Evolutionary conservation across 1,139 yeast species (phyloP).

Genomic region (Yamadazyma spencermartinsiae): DNA sequence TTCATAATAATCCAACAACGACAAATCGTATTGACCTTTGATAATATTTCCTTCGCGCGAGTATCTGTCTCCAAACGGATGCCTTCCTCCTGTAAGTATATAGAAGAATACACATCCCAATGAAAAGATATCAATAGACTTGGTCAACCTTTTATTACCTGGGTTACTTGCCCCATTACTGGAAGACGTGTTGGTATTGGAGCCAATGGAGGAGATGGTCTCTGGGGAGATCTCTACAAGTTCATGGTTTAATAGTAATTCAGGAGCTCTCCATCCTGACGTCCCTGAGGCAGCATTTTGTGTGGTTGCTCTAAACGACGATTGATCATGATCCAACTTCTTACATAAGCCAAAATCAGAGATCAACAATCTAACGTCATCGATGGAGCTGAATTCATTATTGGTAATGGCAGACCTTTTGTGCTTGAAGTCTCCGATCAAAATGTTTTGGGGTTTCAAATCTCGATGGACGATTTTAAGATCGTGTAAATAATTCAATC

Average conservation of each 20-base stretch:
- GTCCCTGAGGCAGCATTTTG: conserved; percentile 93
- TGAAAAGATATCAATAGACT: conserved; percentile 92
- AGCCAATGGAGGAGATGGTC: conserved; percentile 36
- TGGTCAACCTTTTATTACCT: conserved; percentile 64
- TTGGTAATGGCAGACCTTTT: neutral
- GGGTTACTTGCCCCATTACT: conserved; percentile 11
- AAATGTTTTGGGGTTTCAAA: conserved; percentile 91
- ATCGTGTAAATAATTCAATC: conserved; percentile 84
- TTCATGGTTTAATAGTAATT: conserved; percentile 56
- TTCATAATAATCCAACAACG: conserved; percentile 36
- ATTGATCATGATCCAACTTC: conserved; percentile 85
- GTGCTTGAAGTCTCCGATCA: conserved; percentile 66
- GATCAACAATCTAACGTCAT: conserved; percentile 62
- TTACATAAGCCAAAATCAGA: conserved; percentile 97
- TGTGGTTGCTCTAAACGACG: conserved; percentile 89
- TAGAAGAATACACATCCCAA: conserved; percentile 93
- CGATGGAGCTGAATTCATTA: conserved; percentile 7
- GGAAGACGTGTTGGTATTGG: conserved; percentile 14
- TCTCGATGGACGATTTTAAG: conserved; percentile 94
- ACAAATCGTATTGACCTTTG: conserved; percentile 63
- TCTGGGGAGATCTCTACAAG: conserved; percentile 43
- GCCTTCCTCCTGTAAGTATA: conserved; percentile 79
- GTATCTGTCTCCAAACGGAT: conserved; percentile 92
- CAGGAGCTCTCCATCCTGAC: conserved; percentile 98
- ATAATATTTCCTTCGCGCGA: conserved; percentile 87